phyloP scores from a whole-genome alignment of 345 rosid species.

The Noccaea caerulescens region DNA sequence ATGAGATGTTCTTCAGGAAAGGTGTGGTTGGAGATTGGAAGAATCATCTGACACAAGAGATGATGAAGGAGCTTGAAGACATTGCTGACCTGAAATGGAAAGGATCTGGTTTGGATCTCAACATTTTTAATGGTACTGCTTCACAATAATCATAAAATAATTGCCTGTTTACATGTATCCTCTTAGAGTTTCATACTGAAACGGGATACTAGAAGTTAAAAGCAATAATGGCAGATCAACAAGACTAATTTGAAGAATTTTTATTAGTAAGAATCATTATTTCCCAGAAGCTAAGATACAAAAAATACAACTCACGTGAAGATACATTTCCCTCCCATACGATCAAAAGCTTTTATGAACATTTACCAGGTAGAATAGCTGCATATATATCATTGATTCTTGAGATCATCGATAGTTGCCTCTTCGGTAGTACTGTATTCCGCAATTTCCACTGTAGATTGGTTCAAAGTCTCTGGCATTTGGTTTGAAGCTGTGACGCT shows the following conservation, averaged over 20 bases:
- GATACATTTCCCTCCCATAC: conserved; percentile 26
- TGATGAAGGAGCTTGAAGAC: conserved; percentile 43
- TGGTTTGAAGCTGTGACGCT: conserved; percentile 47
- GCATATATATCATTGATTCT: conserved; percentile 55
- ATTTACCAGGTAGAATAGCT: conserved; percentile 27
- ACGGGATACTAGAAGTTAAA: neutral
- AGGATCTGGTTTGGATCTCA: conserved; percentile 43
- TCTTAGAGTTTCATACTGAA: neutral
- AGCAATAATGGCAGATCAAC: conserved; percentile 11
- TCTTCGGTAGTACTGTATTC: conserved; percentile 60
- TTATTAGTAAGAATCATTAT: conserved; percentile 26
- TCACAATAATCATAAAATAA: conserved; percentile 11
- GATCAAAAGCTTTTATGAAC: conserved; percentile 31
- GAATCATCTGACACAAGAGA: conserved; percentile 45
- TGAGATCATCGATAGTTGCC: conserved; percentile 59
- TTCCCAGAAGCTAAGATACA: conserved; percentile 25
- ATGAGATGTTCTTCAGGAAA: conserved; percentile 45
- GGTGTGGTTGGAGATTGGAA: conserved; percentile 55
- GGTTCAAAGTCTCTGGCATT: conserved; percentile 49
- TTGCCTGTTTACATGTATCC: neutral
- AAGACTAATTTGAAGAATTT: conserved; percentile 8
- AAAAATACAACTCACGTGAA: conserved; percentile 28
- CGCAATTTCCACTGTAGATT: conserved; percentile 43
- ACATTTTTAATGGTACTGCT: conserved; percentile 18
- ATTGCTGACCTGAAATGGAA: conserved; percentile 37